Evolutionary conservation across 352 stramenopile genomes (phyloP).

Genomic region (Thraustotheca clavata): DNA sequence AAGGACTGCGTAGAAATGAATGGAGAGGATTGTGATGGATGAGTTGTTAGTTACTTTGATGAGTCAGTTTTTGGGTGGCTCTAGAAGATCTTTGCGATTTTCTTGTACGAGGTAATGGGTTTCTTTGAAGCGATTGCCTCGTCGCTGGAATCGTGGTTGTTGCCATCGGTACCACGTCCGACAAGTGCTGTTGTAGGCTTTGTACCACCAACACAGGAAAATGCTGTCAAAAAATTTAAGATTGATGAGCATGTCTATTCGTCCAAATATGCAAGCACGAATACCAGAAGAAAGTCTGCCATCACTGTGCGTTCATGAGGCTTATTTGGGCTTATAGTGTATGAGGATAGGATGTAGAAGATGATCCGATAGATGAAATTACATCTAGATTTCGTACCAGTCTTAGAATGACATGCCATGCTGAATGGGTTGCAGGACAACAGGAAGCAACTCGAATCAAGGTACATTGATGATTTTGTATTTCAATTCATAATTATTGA

Average conservation of each 20-base stretch:
- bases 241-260: constrained; percentile 8
- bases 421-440: not conserved
- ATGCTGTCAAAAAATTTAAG: constrained; percentile 21
- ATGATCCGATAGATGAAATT: not conserved
- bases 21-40: not conserved
- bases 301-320: not conserved
- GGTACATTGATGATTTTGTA: not conserved
- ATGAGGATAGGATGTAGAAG: not conserved
- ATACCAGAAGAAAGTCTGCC: not conserved
- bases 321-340: not conserved
- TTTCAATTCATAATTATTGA: not conserved
- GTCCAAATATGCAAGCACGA: not conserved
- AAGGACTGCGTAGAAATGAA: no score
- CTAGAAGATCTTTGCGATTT: not conserved
- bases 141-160: constrained; percentile 5
- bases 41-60: no score
- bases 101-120: not conserved
- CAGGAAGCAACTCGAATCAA: not conserved
- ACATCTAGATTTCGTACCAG: not conserved
- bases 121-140: constrained; percentile 20
- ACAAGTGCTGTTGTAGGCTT: not conserved
- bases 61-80: not conserved
- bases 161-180: not conserved
- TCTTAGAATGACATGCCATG: not conserved
- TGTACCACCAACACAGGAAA: not conserved